Evolutionary conservation across 352 stramenopile species (phyloP).

Genomic region (Achlya hypogyna): DNA sequence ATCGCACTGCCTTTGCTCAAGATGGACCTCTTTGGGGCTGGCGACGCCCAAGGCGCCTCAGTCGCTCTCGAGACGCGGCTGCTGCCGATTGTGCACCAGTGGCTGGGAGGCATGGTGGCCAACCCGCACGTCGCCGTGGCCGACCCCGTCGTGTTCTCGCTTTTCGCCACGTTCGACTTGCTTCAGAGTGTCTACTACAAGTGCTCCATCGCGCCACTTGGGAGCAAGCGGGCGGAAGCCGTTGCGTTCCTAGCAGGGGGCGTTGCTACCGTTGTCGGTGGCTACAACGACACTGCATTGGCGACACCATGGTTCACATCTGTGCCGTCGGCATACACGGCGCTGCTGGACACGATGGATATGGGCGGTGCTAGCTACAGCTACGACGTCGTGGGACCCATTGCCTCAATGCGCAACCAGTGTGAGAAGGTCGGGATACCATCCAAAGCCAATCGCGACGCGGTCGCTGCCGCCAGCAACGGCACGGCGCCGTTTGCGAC

Average conservation of each 20-base stretch:
- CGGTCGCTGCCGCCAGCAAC: background rate
- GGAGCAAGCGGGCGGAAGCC: background rate
- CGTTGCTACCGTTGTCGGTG: too few relatives aligned
- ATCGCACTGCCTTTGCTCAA: background rate
- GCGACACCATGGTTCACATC: background rate
- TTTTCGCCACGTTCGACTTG: background rate
- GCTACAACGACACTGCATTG: too few relatives aligned
- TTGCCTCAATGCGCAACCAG: background rate
- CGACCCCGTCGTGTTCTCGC: background rate
- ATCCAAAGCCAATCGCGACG: background rate
- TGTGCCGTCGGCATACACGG: background rate
- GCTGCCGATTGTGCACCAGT: background rate
- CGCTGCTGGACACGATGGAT: background rate
- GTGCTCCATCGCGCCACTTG: background rate
- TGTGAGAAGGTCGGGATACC: background rate
- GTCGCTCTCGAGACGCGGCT: background rate
- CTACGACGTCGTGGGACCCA: background rate
- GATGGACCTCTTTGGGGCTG: background rate
- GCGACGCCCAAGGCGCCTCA: background rate
- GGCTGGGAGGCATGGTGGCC: background rate
- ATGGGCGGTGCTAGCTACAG: background rate
- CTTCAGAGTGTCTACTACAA: background rate
- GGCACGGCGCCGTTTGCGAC: background rate
- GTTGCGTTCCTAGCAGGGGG: background rate
- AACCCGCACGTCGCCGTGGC: background rate